Evolutionary conservation across 257 asterid genomes (phyloP).

Genomic region (Scutellaria barbata): DNA sequence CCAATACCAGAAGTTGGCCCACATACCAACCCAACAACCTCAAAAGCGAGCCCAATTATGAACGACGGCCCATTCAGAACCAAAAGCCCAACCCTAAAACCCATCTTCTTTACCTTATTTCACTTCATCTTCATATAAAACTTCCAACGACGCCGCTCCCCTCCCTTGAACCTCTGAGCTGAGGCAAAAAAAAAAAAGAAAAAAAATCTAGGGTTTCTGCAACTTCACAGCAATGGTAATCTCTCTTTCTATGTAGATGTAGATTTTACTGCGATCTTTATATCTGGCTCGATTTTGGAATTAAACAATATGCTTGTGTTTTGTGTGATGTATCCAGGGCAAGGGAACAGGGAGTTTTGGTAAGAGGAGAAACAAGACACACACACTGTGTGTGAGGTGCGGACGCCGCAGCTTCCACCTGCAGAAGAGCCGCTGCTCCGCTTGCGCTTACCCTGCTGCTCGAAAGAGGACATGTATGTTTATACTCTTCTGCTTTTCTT

Average conservation of each 20-base stretch:
- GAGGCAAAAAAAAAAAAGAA: not conserved
- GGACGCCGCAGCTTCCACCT: slow-evolving; percentile 63
- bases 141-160: slow-evolving; percentile 26
- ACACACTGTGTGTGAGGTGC: slow-evolving; percentile 58
- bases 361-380: slow-evolving; percentile 61
- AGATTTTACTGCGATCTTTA: not conserved
- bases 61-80: slow-evolving; percentile 11
- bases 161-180: slow-evolving; percentile 5
- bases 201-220: slow-evolving; percentile 35
- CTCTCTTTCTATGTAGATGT: not conserved
- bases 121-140: slow-evolving; percentile 22
- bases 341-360: slow-evolving; percentile 55
- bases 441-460: slow-evolving; percentile 60
- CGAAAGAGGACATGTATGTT: slow-evolving; percentile 58
- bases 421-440: slow-evolving; percentile 61
- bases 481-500: slow-evolving; percentile 25
- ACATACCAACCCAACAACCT: not conserved
- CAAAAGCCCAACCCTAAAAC: slow-evolving; percentile 37
- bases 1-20: not conserved
- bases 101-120: not conserved
- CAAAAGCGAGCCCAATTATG: not conserved
- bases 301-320: not conserved
- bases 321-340: slow-evolving; percentile 32
- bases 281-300: not conserved
- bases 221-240: slow-evolving; percentile 38